Evolutionary conservation across 805 yeast genomes (phyloP).

Genomic region (Candida tallmaniae): DNA sequence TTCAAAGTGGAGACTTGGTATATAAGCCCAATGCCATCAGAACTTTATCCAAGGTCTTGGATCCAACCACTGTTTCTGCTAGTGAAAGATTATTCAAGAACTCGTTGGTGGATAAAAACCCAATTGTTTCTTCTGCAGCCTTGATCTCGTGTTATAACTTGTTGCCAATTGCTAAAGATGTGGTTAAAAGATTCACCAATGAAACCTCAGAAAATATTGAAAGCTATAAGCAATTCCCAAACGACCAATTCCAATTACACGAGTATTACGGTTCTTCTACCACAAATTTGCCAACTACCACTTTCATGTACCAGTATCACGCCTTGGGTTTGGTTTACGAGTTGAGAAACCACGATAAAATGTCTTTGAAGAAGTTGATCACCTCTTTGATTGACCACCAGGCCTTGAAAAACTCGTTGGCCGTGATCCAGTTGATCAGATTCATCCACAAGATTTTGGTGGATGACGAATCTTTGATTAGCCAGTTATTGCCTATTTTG

Average conservation of each 20-base stretch:
- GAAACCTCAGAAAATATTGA: constrained; percentile 90
- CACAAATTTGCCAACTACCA: constrained; percentile 55
- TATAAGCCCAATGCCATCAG: constrained; percentile 95
- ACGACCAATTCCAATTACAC: constrained; percentile 47
- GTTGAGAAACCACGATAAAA: constrained; percentile 83
- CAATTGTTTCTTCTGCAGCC: constrained; percentile 90
- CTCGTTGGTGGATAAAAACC: constrained; percentile 87
- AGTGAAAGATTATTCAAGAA: constrained; percentile 90
- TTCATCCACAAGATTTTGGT: constrained; percentile 66
- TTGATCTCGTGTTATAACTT: constrained; percentile 86
- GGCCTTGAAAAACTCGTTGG: constrained; percentile 71
- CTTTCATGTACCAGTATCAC: constrained; percentile 89
- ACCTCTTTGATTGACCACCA: constrained; percentile 65
- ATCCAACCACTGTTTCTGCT: constrained; percentile 84
- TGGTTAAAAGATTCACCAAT: constrained; percentile 88
- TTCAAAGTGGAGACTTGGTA: constrained; percentile 79
- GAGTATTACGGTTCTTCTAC: constrained; percentile 53
- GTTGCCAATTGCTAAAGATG: constrained; percentile 84
- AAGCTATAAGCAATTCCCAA: constrained; percentile 52
- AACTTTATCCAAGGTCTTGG: constrained; percentile 84
- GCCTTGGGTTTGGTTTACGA: constrained; percentile 89
- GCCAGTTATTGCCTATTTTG: constrained; percentile 60
- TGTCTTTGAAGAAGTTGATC: constrained; percentile 89
- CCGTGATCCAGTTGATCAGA: constrained; percentile 80
- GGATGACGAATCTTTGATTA: constrained; percentile 64